Evolutionary conservation across 2,329 filamentous ascomycete genomes (phyloP), one percentile per base, ranked within the genome.

Genomic region (Neoarthrinium moseri): DNA sequence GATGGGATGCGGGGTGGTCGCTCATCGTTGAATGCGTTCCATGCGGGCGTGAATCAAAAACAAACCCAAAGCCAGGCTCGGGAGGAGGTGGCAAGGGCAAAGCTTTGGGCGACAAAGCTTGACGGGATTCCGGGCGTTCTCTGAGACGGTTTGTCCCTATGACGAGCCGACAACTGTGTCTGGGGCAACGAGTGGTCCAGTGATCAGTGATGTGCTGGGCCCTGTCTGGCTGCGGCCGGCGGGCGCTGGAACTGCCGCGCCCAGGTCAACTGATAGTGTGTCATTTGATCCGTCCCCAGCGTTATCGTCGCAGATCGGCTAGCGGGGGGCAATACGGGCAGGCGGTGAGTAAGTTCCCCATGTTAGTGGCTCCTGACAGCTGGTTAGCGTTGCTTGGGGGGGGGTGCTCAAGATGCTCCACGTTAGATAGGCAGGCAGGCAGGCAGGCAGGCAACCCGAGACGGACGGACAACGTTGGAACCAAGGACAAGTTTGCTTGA

Each of bases 1-100:
- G 36, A 18, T 46, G 39, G 32, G 47, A 47, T 47, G 48, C 48
- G 48, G 45, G 48, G 48, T 40, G 45, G 35, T 37, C 33, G 48
- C 45, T 47, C 48, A 50, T 50, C 48, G 48, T 50, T 42, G 37
- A 32, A 22, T 20, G 17, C 35, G 18, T 32, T 22, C 40, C 26
- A 43, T 32, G 10, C 23, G 26, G 17, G 27, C 10, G 11, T 23
- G 24, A 20, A 18, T 20, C n/a, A 15, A 20, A 10, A 22, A 18
- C 8, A 18, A 15, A 26, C 23, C n/a, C n/a, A n/a, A 24, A 11
- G 29, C 20, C 18, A 8, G 27, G 26, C 17, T 10, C 13, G 27
- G 11, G 21, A 29, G n/a, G 26, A 8, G 8, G 26, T 29, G 26
- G n/a, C n/a, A n/a, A n/a, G 18, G 20, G 22, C 22, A 30, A 11